Evolutionary conservation across 1,139 yeast genomes (phyloP).

Genomic region (Yamadazyma membranifaciens): DNA sequence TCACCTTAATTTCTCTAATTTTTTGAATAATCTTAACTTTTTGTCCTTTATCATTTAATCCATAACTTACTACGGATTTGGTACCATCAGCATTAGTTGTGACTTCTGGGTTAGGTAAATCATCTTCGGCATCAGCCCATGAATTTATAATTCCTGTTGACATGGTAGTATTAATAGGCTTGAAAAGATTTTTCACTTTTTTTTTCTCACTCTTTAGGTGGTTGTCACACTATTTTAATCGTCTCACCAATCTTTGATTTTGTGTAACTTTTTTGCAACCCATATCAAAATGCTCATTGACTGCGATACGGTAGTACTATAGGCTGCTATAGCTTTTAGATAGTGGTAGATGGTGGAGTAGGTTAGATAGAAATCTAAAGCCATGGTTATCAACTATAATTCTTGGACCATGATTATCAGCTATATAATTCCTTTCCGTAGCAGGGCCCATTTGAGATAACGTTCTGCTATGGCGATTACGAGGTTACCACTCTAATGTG

Average conservation of each 20-base stretch:
- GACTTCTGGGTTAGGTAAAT: slow-evolving; percentile 65
- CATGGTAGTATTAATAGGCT: slow-evolving; percentile 20
- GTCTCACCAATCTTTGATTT: not conserved
- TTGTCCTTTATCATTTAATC: slow-evolving; percentile 75
- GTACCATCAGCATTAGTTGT: slow-evolving; percentile 84
- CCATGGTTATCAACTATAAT: too few relatives aligned
- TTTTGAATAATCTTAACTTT: slow-evolving; percentile 86
- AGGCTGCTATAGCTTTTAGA: too few relatives aligned
- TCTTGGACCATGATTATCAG: too few relatives aligned
- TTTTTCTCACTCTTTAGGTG: slow-evolving; percentile 1
- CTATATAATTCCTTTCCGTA: too few relatives aligned
- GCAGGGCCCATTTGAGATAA: too few relatives aligned
- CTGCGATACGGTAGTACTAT: too few relatives aligned
- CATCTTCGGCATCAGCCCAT: slow-evolving; percentile 73
- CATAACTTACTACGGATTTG: slow-evolving; percentile 79
- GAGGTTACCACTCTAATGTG: too few relatives aligned
- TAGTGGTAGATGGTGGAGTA: too few relatives aligned
- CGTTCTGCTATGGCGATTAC: too few relatives aligned
- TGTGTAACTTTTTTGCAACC: not conserved
- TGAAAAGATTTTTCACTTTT: slow-evolving; percentile 7
- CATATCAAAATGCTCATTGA: not conserved
- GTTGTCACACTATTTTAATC: not conserved
- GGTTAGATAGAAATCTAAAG: too few relatives aligned
- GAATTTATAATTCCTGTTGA: slow-evolving; percentile 42
- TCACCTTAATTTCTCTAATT: slow-evolving; percentile 72